Evolutionary conservation across 1,139 yeast genomes (phyloP).

Genomic region (Suhomyces coccinellae): DNA sequence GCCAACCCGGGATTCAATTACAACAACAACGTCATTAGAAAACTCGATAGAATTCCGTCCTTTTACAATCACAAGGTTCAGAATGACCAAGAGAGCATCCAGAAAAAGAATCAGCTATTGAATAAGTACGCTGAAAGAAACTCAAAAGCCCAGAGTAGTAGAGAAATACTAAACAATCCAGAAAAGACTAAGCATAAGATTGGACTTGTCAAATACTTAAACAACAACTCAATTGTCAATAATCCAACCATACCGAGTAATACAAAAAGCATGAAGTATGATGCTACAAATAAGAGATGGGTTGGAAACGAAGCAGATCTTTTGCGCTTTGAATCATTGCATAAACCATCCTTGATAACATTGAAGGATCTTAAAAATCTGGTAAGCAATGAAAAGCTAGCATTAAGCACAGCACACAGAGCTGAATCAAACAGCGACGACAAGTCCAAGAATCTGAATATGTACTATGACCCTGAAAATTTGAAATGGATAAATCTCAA

Average conservation of each 20-base stretch:
- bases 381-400: conserved; percentile 10
- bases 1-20: conserved; percentile 29
- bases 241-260: conserved; percentile 14
- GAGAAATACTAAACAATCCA: conserved; percentile 8
- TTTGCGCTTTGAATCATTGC: conserved; percentile 27
- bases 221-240: conserved; percentile 22
- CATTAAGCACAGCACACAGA: conserved; percentile 1
- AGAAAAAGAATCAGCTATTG: conserved; percentile 27
- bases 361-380: conserved; percentile 28
- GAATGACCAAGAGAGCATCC: conserved; percentile 5
- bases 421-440: conserved; percentile 14
- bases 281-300: conserved; percentile 55
- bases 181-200: conserved; percentile 21
- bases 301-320: conserved; percentile 69
- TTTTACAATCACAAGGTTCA: conserved; percentile 28
- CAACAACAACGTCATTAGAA: conserved; percentile 36
- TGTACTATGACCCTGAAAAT: conserved; percentile 62
- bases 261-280: conserved; percentile 49
- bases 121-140: conserved; percentile 29
- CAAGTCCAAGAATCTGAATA: conserved; percentile 30
- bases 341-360: conserved; percentile 39
- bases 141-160: conserved; percentile 8
- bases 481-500: conserved; percentile 49
- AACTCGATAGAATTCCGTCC: conserved; percentile 46
- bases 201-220: conserved; percentile 37